Evolutionary conservation across 1,284 basidiomycete genomes (phyloP).

Genomic region (Ceratobasidium sp.): DNA sequence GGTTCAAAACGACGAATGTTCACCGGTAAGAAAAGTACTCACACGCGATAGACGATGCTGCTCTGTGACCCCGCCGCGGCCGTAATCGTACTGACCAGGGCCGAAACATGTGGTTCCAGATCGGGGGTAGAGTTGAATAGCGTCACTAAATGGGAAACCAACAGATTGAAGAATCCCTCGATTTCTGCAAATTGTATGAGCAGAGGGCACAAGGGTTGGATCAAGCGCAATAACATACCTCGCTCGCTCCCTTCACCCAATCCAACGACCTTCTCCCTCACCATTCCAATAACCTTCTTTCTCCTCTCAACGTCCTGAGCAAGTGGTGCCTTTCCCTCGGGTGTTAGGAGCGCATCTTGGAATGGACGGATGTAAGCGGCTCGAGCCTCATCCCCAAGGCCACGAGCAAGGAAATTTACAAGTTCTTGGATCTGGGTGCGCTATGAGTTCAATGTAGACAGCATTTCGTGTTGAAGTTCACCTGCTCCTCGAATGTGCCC

Average conservation of each 20-base stretch:
- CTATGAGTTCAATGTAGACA: not conserved
- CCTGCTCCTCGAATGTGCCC: constrained; percentile 87
- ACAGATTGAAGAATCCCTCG: constrained; percentile 85
- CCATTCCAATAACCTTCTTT: constrained; percentile 62
- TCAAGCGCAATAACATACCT: constrained; percentile 57
- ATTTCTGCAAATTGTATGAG: constrained; percentile 61
- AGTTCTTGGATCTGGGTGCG: constrained; percentile 73
- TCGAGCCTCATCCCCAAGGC: constrained; percentile 71
- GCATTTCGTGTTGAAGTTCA: constrained; percentile 50
- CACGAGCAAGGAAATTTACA: constrained; percentile 74
- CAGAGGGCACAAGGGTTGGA: constrained; percentile 6
- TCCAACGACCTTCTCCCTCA: constrained; percentile 66
- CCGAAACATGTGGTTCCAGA: constrained; percentile 58
- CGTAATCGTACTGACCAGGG: constrained; percentile 64
- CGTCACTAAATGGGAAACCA: constrained; percentile 71
- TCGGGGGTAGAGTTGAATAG: constrained; percentile 64
- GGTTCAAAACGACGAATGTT: constrained; percentile 22
- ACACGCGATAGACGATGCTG: constrained; percentile 74
- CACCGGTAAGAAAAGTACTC: constrained; percentile 47
- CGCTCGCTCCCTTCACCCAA: constrained; percentile 76
- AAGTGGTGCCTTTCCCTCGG: constrained; percentile 62
- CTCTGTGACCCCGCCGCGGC: constrained; percentile 57
- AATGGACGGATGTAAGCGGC: constrained; percentile 69
- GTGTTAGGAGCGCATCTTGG: constrained; percentile 63
- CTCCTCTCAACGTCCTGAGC: constrained; percentile 58